Percentiles rank a stretch among this genome's conserved stretches.
phyloP scores from a whole-genome alignment of 352 stramenopile species.

The Phytophthora sojae region DNA sequence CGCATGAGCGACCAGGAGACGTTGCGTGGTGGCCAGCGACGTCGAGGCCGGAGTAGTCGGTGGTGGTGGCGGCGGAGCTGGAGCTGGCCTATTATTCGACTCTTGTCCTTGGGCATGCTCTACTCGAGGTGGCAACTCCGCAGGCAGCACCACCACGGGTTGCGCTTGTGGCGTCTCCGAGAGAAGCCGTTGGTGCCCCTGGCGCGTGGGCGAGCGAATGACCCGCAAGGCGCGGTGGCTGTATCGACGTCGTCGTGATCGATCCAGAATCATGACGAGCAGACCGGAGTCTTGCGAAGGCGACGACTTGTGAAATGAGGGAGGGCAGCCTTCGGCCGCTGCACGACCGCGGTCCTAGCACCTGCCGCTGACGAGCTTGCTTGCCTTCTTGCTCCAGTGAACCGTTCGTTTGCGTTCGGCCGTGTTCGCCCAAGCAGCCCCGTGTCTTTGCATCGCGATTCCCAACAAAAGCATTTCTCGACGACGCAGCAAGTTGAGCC shows the following conservation, averaged over 20 bases:
- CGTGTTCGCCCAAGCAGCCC: constrained; percentile 8
- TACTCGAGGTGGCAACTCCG: background rate
- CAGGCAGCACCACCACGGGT: constrained; percentile 4
- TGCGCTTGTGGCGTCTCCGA: constrained; percentile 5
- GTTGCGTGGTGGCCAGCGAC: constrained; percentile 2
- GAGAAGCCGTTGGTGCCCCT: constrained; percentile 9
- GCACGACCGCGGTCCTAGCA: background rate
- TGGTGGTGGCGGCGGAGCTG: background rate
- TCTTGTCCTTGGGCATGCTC: background rate
- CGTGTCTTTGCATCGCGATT: background rate
- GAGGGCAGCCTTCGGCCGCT: background rate
- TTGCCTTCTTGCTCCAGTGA: background rate
- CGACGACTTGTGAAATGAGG: constrained; percentile 1
- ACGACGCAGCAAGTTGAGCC: background rate
- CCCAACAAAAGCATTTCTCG: background rate
- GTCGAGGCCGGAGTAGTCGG: background rate
- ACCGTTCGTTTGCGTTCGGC: constrained; percentile 3
- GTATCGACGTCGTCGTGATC: constrained; percentile 5
- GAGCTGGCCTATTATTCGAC: background rate
- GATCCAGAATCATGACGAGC: background rate
- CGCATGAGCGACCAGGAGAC: constrained; percentile 16
- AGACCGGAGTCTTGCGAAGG: background rate
- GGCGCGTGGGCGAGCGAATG: constrained; percentile 1
- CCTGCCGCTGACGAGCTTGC: background rate
- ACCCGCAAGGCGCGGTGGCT: constrained; percentile 2